Percentiles rank a stretch among this genome's conserved stretches.
Conservation (phyloP, 1,284 basidiomycete species). For the Coniferiporia weirii region DNA sequence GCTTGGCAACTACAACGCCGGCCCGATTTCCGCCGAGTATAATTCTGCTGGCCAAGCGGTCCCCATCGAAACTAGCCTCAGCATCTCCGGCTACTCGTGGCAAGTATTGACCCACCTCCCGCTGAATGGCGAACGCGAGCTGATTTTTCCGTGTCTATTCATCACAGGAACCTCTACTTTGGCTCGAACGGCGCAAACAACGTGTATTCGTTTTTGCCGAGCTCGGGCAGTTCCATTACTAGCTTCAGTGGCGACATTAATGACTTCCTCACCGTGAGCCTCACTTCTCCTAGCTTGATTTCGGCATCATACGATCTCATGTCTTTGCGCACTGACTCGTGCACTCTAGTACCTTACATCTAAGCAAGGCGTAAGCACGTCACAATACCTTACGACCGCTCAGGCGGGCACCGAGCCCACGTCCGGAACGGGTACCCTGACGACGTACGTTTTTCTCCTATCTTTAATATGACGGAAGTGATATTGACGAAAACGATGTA, state of each 20-base stretch:
- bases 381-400: conserved; percentile 47
- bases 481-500: not conserved
- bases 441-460: conserved; percentile 36
- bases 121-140: not conserved
- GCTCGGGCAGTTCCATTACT: conserved; percentile 35
- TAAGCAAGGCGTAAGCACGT: conserved; percentile 38
- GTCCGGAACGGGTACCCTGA: conserved; percentile 48
- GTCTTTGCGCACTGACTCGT: not conserved
- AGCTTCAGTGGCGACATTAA: conserved; percentile 54
- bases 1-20: conserved; percentile 54
- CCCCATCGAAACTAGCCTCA: conserved; percentile 40
- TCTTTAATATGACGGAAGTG: not conserved
- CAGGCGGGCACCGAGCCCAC: conserved; percentile 57
- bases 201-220: conserved; percentile 60
- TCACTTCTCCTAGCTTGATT: not conserved
- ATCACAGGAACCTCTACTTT: conserved; percentile 47
- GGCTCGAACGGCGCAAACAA: conserved; percentile 55
- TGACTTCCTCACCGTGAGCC: conserved; percentile 45
- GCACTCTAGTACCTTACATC: conserved; percentile 44
- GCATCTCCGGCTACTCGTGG: conserved; percentile 49
- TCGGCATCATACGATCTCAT: not conserved
- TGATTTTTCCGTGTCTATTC: not conserved
- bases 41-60: conserved; percentile 41
- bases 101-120: conserved; percentile 20
- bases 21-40: conserved; percentile 50